These are phyloP conservation scores for Lipomyces chichibuensis DNA, from an alignment of 805 yeast species.

Conservation along the genomic window DNA sequence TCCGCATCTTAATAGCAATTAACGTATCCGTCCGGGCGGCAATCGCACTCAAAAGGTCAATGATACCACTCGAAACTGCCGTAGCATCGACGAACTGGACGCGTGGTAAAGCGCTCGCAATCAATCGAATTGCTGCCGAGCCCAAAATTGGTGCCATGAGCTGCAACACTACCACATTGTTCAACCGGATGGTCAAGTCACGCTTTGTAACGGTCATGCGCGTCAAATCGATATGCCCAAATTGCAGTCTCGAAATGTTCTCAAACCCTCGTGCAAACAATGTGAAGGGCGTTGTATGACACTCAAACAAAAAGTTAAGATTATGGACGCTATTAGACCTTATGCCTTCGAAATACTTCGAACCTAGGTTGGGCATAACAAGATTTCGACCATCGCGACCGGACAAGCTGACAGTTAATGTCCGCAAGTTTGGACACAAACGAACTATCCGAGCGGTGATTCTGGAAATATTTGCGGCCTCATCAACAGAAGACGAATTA, in stretches of 20 bases:
- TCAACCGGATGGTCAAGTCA: slow-evolving; percentile 11
- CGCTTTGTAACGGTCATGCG: slow-evolving; percentile 7
- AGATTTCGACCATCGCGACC: slow-evolving; percentile 16
- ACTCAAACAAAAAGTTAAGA: slow-evolving; percentile 19
- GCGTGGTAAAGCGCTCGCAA: slow-evolving; percentile 22
- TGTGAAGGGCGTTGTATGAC: slow-evolving; percentile 23
- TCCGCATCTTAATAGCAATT: slow-evolving; percentile 13
- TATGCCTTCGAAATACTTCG: neutral
- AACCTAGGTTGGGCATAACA: slow-evolving; percentile 12
- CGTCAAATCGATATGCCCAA: slow-evolving; percentile 24
- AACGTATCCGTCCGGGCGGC: slow-evolving; percentile 16
- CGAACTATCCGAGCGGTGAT: neutral
- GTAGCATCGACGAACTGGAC: slow-evolving; percentile 13
- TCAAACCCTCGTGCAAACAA: slow-evolving; percentile 25
- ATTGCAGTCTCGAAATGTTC: slow-evolving; percentile 12
- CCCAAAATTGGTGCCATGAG: slow-evolving; percentile 13
- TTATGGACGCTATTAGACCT: slow-evolving; percentile 6
- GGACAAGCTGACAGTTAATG: slow-evolving; percentile 15
- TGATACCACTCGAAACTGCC: slow-evolving; percentile 19
- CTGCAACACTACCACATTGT: slow-evolving; percentile 18
- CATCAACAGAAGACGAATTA: neutral
- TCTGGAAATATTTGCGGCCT: slow-evolving; percentile 10
- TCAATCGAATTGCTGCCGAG: slow-evolving; percentile 13
- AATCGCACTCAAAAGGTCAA: slow-evolving; percentile 22
- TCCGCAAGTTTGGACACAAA: slow-evolving; percentile 15